Percentiles rank a stretch among this genome's conserved stretches.
Evolutionary conservation across 2,329 filamentous ascomycete genomes (phyloP).

Genomic region (Ciborinia camelliae): DNA sequence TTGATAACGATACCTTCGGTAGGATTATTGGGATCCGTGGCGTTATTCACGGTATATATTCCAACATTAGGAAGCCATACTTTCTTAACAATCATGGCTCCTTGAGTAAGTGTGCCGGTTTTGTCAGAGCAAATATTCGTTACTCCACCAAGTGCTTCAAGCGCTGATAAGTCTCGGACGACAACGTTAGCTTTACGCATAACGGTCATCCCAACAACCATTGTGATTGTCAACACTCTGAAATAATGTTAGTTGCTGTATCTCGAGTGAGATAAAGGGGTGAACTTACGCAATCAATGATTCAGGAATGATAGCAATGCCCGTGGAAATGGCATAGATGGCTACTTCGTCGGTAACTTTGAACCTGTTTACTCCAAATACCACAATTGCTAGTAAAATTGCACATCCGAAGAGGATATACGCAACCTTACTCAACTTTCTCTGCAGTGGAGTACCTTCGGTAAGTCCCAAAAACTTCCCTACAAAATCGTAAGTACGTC

Average conservation of each 20-base stretch:
- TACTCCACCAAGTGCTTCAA: constrained; percentile 55
- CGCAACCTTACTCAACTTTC: constrained; percentile 62
- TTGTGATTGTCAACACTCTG: constrained; percentile 63
- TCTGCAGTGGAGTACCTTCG: constrained; percentile 62
- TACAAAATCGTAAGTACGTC: constrained; percentile 47
- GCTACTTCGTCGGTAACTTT: constrained; percentile 31
- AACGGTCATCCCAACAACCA: constrained; percentile 58
- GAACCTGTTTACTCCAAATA: constrained; percentile 44
- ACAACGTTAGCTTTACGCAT: constrained; percentile 57
- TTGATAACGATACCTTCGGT: constrained; percentile 47
- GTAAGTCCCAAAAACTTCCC: constrained; percentile 57
- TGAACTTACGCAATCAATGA: constrained; percentile 45
- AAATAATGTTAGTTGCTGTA: constrained; percentile 38
- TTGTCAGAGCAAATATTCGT: constrained; percentile 76
- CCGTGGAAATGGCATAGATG: constrained; percentile 37
- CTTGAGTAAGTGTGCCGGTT: constrained; percentile 64
- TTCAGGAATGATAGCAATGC: constrained; percentile 59
- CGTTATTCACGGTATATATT: constrained; percentile 50
- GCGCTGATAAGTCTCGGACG: constrained; percentile 53
- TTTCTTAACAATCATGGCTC: constrained; percentile 57
- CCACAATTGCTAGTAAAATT: constrained; percentile 41
- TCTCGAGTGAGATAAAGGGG: not conserved
- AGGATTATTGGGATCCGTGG: constrained; percentile 53
- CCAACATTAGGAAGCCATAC: constrained; percentile 54
- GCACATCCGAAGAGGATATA: constrained; percentile 60